Evolutionary conservation across 805 yeast genomes (phyloP).

Genomic region (Starmerella scarabaei): DNA sequence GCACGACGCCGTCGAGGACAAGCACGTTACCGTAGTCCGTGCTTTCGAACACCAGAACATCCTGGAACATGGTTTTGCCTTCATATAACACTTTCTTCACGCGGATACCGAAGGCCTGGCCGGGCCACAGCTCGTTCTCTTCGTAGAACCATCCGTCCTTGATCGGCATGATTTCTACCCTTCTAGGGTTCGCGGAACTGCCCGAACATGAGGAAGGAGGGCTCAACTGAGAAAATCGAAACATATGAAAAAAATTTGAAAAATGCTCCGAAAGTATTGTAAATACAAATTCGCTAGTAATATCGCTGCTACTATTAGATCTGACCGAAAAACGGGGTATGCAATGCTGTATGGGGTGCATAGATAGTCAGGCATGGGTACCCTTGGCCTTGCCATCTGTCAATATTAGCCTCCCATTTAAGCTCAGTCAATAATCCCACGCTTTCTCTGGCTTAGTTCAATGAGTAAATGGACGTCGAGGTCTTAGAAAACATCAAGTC

Average conservation of each 20-base stretch:
- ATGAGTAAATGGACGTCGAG: neutral
- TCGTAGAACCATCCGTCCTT: slow-evolving; percentile 74
- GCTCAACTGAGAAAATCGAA: too few relatives aligned
- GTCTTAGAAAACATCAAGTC: neutral
- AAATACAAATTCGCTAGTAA: too few relatives aligned
- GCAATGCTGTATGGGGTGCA: too few relatives aligned
- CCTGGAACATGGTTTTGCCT: slow-evolving; percentile 62
- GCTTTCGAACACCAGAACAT: slow-evolving; percentile 62
- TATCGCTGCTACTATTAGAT: too few relatives aligned
- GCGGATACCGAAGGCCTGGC: slow-evolving; percentile 64
- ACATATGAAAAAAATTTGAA: too few relatives aligned
- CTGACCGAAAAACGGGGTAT: too few relatives aligned
- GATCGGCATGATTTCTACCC: slow-evolving; percentile 11
- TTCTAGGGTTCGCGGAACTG: neutral
- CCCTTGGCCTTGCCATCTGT: too few relatives aligned
- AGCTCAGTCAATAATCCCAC: too few relatives aligned
- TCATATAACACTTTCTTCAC: slow-evolving; percentile 55
- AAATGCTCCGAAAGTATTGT: too few relatives aligned
- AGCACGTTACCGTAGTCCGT: slow-evolving; percentile 72
- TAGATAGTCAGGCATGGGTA: too few relatives aligned
- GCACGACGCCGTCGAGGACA: slow-evolving; percentile 80
- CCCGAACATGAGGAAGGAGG: neutral
- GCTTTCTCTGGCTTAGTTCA: too few relatives aligned
- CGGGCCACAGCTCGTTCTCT: slow-evolving; percentile 63
- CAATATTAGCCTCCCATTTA: too few relatives aligned